Evolutionary conservation across 176 grass and related monocot genomes (phyloP).

Genomic region (Puya raimondii): DNA sequence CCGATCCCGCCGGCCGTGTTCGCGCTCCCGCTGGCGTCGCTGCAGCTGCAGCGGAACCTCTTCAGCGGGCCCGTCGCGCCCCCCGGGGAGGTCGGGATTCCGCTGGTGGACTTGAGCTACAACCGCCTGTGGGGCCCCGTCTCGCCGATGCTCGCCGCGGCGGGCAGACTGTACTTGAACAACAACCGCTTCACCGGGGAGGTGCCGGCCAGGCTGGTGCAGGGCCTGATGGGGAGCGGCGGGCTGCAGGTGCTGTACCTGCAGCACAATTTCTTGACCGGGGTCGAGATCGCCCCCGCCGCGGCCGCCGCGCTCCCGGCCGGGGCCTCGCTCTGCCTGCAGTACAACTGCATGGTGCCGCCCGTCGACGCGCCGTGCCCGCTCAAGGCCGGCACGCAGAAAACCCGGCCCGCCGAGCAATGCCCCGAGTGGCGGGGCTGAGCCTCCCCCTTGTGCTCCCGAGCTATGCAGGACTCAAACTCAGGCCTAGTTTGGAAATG

Average conservation of each 20-base stretch:
- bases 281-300: constrained; percentile 69
- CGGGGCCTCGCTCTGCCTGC: constrained; percentile 71
- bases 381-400: constrained; percentile 80
- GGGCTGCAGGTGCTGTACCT: constrained; percentile 79
- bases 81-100: constrained; percentile 46
- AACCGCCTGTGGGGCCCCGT: constrained; percentile 68
- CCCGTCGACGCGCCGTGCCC: constrained; percentile 82
- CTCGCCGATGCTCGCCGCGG: constrained; percentile 59
- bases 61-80: constrained; percentile 57
- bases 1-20: constrained; percentile 62
- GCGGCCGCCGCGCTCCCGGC: constrained; percentile 47
- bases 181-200: constrained; percentile 96
- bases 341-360: constrained; percentile 98
- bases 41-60: constrained; percentile 90
- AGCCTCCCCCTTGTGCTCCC: neutral
- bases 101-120: constrained; percentile 75
- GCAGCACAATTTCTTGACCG: constrained; percentile 94
- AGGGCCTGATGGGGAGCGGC: constrained; percentile 60
- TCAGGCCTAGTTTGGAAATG: too few relatives aligned
- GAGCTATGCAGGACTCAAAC: too few relatives aligned
- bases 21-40: constrained; percentile 46
- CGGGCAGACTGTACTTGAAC: constrained; percentile 81
- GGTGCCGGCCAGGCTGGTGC: constrained; percentile 67
- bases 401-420: constrained; percentile 80
- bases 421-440: constrained; percentile 80